A percentile compares a stretch with the other conserved stretches of the same genome.
phyloP scores from a whole-genome alignment of 2,329 filamentous ascomycete genomes.

The Periconia sp. region DNA sequence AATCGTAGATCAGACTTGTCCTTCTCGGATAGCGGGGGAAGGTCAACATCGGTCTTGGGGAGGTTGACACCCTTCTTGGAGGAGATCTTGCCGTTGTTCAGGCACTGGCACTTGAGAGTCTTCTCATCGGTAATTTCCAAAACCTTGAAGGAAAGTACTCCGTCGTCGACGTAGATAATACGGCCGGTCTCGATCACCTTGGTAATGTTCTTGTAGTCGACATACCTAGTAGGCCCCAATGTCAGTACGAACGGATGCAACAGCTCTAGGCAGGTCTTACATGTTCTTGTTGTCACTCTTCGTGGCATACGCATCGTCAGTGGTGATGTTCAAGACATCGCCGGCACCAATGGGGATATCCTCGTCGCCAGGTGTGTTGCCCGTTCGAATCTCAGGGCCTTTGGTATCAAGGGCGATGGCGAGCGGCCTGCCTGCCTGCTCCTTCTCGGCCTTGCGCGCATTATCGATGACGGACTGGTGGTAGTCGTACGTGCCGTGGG shows the following conservation, averaged over 20 bases:
- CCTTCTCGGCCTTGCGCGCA: constrained; percentile 82
- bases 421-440: constrained; percentile 80
- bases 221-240: constrained; percentile 71
- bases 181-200: constrained; percentile 93
- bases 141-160: constrained; percentile 95
- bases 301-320: constrained; percentile 89
- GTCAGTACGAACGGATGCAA: not conserved
- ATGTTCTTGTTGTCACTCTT: constrained; percentile 90
- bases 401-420: constrained; percentile 92
- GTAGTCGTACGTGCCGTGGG: constrained; percentile 91
- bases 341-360: constrained; percentile 85
- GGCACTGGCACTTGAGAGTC: constrained; percentile 82
- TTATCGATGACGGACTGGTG: constrained; percentile 99
- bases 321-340: constrained; percentile 91
- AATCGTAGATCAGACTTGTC: constrained; percentile 93
- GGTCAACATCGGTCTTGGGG: constrained; percentile 97
- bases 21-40: constrained; percentile 96
- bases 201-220: constrained; percentile 99
- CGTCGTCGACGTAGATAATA: constrained; percentile 97
- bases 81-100: constrained; percentile 99
- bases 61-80: constrained; percentile 99
- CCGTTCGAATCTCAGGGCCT: constrained; percentile 87
- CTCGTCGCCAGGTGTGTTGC: constrained; percentile 72
- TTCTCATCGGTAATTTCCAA: constrained; percentile 85
- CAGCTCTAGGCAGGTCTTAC: constrained; percentile 60